Base-by-base conservation (phyloP, 148 eudicot genomes). In the Pharnaceum exiguum region DNA sequence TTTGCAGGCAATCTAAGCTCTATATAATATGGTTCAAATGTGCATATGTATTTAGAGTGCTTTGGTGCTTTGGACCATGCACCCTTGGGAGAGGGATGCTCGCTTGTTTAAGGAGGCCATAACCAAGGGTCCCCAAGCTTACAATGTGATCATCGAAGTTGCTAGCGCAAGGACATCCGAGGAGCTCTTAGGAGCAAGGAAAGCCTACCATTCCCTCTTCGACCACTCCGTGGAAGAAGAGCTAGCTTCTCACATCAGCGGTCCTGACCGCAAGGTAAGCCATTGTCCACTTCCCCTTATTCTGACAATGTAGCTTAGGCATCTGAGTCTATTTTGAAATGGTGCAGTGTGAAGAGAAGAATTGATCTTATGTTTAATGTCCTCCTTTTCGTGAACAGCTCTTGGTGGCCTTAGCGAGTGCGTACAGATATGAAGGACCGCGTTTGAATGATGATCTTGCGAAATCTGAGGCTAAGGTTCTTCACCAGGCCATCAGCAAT, bases 41-140 rank as follows among this genome's bases (percentile, higher is more conserved):
- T 3, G 31, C 4, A 3, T 58, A 28, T 19, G 12, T 46, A 22
- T 49, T 3, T 38, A 88, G 96, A 72, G 66, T 46, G 89, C 93
- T 13, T 39, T 85, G 42, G 86, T 82, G 68, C 62, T 82, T 3
- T 78, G 84, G 80, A 69, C 82, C 4, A 88, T 85, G 96, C 96
- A 88, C 52, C 89, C 86, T 9, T 88, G 96, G 96, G 97, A 89
- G 62, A 83, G 97, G 77, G 97, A 89, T 55, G 95, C 88, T 12
- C 97, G 97, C 11, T 60, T 89, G 46, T 11, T 74, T 7, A 83
- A 79, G 38, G 88, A 81, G 53, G 82, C 90, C 7, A 33, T 89
- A 49, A 47, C 55, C 4, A 74, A 78, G 45, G 87, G 83, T 10
- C 80, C 75, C 0, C 68, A 75, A 42, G 77, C 65, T 12, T 69